Conservation (phyloP, 495 filamentous ascomycete species). For the Clavariopsis aquatica region DNA sequence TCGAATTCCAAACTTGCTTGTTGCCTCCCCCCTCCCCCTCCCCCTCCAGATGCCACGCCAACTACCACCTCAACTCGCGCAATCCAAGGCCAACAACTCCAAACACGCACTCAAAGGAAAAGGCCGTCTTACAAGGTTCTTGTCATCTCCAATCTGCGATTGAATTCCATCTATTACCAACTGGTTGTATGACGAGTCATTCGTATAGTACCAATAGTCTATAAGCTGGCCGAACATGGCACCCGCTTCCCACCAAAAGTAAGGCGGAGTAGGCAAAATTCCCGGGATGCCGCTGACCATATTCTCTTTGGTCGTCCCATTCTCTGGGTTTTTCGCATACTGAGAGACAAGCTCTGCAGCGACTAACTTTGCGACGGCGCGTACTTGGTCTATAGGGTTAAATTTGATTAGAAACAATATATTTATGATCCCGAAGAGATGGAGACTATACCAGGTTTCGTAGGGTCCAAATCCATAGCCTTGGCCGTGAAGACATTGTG, state of each 20-base stretch:
- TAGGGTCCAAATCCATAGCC: constrained; percentile 23
- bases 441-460: constrained; percentile 1
- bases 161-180: constrained; percentile 66
- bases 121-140: constrained; percentile 53
- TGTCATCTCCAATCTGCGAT: constrained; percentile 67
- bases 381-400: constrained; percentile 64
- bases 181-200: constrained; percentile 71
- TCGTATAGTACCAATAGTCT: constrained; percentile 83
- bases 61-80: not conserved
- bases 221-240: constrained; percentile 74
- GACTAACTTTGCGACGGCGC: constrained; percentile 59
- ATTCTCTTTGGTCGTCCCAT: constrained; percentile 41
- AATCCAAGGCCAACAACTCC: not conserved
- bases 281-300: constrained; percentile 63
- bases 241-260: constrained; percentile 75
- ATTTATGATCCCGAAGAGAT: not conserved
- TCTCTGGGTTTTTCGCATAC: constrained; percentile 56
- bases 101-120: not conserved
- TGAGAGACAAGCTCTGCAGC: constrained; percentile 65
- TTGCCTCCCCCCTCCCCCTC: no score
- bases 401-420: not conserved
- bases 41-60: no score
- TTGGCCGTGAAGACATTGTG: not conserved
- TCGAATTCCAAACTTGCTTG: not conserved
- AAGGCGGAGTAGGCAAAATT: constrained; percentile 58